Evolutionary conservation across 306 rosid genomes (phyloP), one percentile per base, ranked within the genome.

Genomic region (Gynostemma pentaphyllum): DNA sequence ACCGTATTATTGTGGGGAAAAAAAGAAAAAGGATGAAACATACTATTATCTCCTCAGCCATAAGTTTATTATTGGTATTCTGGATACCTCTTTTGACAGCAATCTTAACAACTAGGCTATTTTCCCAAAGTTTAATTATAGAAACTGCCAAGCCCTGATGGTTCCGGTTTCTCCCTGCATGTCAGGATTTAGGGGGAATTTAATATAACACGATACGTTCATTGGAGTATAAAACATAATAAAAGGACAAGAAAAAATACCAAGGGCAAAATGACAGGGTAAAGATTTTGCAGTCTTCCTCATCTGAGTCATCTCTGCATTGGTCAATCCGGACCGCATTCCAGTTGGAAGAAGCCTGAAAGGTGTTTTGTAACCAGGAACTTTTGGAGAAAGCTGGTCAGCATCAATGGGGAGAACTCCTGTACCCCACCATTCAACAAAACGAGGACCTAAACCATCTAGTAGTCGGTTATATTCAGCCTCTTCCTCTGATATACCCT

Each of bases 341-440:
- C 90, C 90, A 3, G 87, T 74, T 15, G 99, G 97, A 70, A 88
- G 97, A 74, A 88, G 83, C 75, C 99, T 88, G 74, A 82, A 83
- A 55, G 99, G 99, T 29, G 90, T 83, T 71, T 66, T 88, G 77
- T 94, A 88, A 49, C 78, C 95, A 16, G 95, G 95, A 66, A 94
- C 51, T n/a, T 32, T 81, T 14, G 83, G 81, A 41, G 90, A 85
- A 68, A 94, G 97, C 34, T 82, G 78, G 83, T 94, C 99, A 14
- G 97, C 97, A 84, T 94, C 94, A 70, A 94, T 80, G 15, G 99
- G 99, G 78, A 88, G 86, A 64, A 88, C 72, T 76, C 99, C 96
- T 1, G 87, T 88, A 44, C 95, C 95, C 99, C 99, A 94, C 94
- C 94, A 94, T 61, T 84, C 99, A 41, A 69, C 85, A 78, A 81